Evolutionary conservation across 495 filamentous ascomycete genomes (phyloP), one percentile per base, ranked within the genome.

Genomic region (Penicillium desertorum): DNA sequence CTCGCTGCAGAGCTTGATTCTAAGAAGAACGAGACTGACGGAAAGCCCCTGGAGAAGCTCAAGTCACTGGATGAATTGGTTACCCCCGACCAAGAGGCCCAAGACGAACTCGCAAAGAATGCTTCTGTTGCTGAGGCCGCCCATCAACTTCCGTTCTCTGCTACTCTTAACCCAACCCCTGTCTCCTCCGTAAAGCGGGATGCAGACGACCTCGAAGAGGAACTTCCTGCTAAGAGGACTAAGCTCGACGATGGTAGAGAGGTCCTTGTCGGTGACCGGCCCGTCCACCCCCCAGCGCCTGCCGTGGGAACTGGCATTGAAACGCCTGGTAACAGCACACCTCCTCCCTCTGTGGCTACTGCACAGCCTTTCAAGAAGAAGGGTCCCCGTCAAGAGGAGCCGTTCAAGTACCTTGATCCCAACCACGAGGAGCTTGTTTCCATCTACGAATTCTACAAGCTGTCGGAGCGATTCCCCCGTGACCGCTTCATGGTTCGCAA

Each of bases 401-500:
- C 91, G 0, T 98, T 96, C 81, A 96, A 92, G 62, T 98, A 90
- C 71, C 78, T 98, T 51, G 64, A 83, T 12, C 74, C 82, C 0
- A 78, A 87, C 51, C 88, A 97, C 66, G 70, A 79, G 4, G 91
- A 93, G 57, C 83, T 98, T 25, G 64, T 84, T 22, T 75, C 80
- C 22, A 92, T 98, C 52, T 85, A 83, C 57, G 66, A 78, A 0
- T 98, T 97, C 76, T 98, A 96, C 75, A 75, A 87, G 37, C 77
- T 96, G 54, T 90, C 88, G 0, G 70, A 85, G 0, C 83, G 86
- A 41, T 98, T 98, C 79, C 94, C 94, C 0, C 76, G 83, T 6
- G 87, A 94, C 68, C 88, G 92, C 45, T 98, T 93, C 76, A 90
- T 98, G 85, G 94, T 98, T 53, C 87, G 92, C 60, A 98, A 98